A percentile compares a stretch with the other conserved stretches of the same genome.
Evolutionary conservation across 345 rosid genomes (phyloP).

Genomic region (Alliaria petiolata): DNA sequence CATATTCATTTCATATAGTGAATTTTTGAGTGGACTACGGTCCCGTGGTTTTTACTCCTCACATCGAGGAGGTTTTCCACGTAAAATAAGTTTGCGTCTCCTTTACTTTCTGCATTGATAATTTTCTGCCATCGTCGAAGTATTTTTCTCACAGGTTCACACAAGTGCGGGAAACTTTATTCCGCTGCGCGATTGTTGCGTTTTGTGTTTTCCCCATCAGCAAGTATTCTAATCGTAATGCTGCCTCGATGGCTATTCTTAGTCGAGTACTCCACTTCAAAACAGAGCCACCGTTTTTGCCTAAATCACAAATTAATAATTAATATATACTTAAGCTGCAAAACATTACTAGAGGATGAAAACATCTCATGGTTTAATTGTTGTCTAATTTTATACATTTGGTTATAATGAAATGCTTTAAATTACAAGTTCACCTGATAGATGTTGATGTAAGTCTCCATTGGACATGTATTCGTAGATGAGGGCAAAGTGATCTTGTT

Average conservation of each 20-base stretch:
- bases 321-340: not conserved
- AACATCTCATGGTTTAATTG: not conserved
- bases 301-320: not conserved
- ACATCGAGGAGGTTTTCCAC: no score
- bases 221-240: conserved; percentile 33
- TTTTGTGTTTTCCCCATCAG: no score
- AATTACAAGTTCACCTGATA: conserved; percentile 18
- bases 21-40: no score
- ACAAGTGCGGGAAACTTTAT: no score
- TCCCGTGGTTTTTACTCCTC: no score
- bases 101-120: no score
- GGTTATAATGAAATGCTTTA: not conserved
- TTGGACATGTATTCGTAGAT: conserved; percentile 46
- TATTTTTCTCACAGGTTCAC: no score
- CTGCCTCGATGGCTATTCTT: conserved; percentile 43
- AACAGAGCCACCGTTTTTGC: conserved; percentile 7
- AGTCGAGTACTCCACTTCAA: conserved; percentile 37
- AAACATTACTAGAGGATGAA: not conserved
- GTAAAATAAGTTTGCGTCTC: no score
- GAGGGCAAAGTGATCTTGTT: conserved; percentile 28
- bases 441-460: conserved; percentile 26
- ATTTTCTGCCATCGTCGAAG: no score
- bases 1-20: no score
- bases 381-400: not conserved
- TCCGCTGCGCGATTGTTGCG: no score